Evolutionary conservation across 2,329 filamentous ascomycete species (phyloP).

Genomic region (Beauveria sp.): DNA sequence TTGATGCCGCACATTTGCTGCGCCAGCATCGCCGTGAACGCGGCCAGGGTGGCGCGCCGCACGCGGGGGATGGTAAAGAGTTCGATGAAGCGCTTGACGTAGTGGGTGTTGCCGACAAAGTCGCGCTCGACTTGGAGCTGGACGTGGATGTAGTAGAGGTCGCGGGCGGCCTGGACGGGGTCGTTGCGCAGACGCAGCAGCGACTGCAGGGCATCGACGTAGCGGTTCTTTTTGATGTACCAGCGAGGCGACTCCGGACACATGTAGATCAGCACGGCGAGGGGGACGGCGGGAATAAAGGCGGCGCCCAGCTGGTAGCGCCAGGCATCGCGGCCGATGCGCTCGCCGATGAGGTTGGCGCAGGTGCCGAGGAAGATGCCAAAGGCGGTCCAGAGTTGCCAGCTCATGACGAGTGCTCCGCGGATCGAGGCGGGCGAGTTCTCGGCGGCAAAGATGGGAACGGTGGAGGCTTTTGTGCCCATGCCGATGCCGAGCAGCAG

Average conservation of each 20-base stretch:
- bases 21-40: constrained; percentile 72
- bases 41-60: constrained; percentile 65
- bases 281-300: constrained; percentile 51
- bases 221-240: constrained; percentile 59
- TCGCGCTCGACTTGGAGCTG: constrained; percentile 54
- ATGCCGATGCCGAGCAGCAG: constrained; percentile 72
- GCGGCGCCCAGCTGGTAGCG: constrained; percentile 57
- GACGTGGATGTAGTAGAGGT: constrained; percentile 57
- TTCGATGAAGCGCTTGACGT: constrained; percentile 54
- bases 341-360: constrained; percentile 44
- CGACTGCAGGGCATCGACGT: constrained; percentile 51
- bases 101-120: constrained; percentile 44
- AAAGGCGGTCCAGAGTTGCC: constrained; percentile 62
- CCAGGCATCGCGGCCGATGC: constrained; percentile 40
- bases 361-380: constrained; percentile 55
- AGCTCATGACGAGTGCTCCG: constrained; percentile 74
- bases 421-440: constrained; percentile 62
- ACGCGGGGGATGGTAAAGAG: constrained; percentile 63
- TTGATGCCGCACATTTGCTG: constrained; percentile 67
- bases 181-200: constrained; percentile 45
- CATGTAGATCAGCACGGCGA: constrained; percentile 51
- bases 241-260: constrained; percentile 61
- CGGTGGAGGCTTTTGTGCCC: constrained; percentile 63
- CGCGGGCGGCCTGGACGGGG: constrained; percentile 50
- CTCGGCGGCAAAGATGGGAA: constrained; percentile 71